Evolutionary conservation across 1,284 basidiomycete species (phyloP).

Genomic region (Naganishia sp.): DNA sequence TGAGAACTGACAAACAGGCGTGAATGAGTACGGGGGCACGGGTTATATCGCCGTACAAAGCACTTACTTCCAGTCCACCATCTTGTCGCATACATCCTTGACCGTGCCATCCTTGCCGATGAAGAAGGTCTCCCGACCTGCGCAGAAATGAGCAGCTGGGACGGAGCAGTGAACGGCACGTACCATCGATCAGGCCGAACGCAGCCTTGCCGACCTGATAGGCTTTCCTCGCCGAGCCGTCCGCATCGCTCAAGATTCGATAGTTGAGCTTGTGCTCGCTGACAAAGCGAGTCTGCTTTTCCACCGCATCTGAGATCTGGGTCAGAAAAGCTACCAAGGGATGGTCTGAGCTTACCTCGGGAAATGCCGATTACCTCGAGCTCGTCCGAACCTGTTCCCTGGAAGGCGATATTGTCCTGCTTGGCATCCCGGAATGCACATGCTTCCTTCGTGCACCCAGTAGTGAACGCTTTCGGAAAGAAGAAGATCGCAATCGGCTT

Average conservation of each 20-base stretch:
- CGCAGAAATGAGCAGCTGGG: neutral
- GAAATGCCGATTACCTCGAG: constrained; percentile 71
- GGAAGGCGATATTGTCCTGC: constrained; percentile 66
- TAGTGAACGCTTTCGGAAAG: constrained; percentile 59
- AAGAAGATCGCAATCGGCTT: constrained; percentile 71
- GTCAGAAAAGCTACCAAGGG: neutral
- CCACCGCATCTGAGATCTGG: constrained; percentile 59
- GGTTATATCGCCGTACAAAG: neutral
- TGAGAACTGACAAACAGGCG: constrained; percentile 6
- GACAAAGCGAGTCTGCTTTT: constrained; percentile 70
- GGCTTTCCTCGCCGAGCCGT: constrained; percentile 63
- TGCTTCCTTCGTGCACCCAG: constrained; percentile 73
- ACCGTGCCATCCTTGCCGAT: constrained; percentile 70
- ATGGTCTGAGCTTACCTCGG: constrained; percentile 38
- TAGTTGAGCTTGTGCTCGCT: constrained; percentile 72
- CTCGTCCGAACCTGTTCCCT: constrained; percentile 53
- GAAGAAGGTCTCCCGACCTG: constrained; percentile 69
- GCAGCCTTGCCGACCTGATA: constrained; percentile 67
- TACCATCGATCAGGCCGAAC: constrained; percentile 62
- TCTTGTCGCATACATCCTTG: constrained; percentile 56
- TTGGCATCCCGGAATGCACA: constrained; percentile 76
- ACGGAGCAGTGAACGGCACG: constrained; percentile 9
- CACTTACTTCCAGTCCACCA: constrained; percentile 26
- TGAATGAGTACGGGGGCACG: neutral
- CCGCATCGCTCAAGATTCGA: constrained; percentile 69